Conservation (phyloP, 2,329 filamentous ascomycete species). For the Fusarium falciforme region DNA sequence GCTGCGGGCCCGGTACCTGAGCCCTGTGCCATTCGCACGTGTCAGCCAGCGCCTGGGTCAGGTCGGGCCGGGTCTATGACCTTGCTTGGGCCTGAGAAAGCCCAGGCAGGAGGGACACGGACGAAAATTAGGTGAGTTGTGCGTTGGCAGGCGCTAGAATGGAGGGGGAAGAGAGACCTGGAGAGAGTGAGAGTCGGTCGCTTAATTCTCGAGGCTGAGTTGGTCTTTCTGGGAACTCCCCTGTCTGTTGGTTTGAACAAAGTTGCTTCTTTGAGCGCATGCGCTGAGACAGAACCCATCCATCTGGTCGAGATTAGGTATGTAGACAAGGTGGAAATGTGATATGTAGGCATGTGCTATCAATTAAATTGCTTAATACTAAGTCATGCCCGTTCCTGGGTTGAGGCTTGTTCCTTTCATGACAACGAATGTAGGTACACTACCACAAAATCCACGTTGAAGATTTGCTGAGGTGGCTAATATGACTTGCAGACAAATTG, state of each 20-base stretch:
- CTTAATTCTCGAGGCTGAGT: slow-evolving; percentile 5
- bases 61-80: slow-evolving; percentile 30
- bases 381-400: not conserved
- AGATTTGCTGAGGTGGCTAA: not conserved
- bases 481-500: slow-evolving; percentile 28
- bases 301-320: slow-evolving; percentile 23
- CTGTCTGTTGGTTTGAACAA: not conserved
- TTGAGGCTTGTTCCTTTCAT: not conserved
- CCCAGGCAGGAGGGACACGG: not conserved
- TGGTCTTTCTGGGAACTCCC: slow-evolving; percentile 6
- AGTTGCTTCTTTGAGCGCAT: not conserved
- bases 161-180: not conserved
- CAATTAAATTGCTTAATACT: not conserved
- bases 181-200: not conserved
- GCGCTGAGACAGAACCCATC: slow-evolving; percentile 15
- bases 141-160: slow-evolving; percentile 36
- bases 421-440: slow-evolving; percentile 3
- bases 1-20: slow-evolving; percentile 33
- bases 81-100: not conserved
- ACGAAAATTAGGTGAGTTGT: slow-evolving; percentile 22
- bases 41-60: slow-evolving; percentile 31
- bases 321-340: slow-evolving; percentile 15
- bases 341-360: not conserved
- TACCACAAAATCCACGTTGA: slow-evolving; percentile 1
- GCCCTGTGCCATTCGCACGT: slow-evolving; percentile 41